A percentile compares a stretch with the other conserved stretches of the same genome.
These are phyloP conservation scores for Bassia scoparia DNA, from an alignment of 148 eudicot species.

Conservation along the genomic window DNA sequence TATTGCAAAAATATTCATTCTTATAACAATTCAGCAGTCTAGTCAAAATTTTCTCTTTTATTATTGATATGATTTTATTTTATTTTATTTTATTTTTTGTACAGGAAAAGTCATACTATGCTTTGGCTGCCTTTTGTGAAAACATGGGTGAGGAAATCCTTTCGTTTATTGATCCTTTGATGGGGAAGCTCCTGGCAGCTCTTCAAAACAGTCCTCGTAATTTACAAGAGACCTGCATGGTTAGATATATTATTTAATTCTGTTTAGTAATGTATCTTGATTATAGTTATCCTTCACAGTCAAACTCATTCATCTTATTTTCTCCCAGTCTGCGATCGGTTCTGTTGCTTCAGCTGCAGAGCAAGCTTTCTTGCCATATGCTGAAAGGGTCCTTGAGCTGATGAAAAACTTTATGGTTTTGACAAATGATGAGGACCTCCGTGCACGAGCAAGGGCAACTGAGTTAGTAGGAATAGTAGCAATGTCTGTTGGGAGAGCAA, in stretches of 20 bases:
- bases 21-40: background rate
- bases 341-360: constrained; percentile 97
- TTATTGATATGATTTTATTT: constrained; percentile 13
- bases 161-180: constrained; percentile 83
- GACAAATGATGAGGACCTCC: constrained; percentile 83
- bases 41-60: background rate
- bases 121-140: constrained; percentile 95
- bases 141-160: constrained; percentile 92
- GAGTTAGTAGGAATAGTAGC: constrained; percentile 96
- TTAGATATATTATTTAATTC: constrained; percentile 15
- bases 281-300: constrained; percentile 3
- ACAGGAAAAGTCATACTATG: constrained; percentile 97
- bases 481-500: constrained; percentile 82
- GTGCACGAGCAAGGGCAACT: constrained; percentile 90
- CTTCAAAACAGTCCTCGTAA: constrained; percentile 79
- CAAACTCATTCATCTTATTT: constrained; percentile 13
- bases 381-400: constrained; percentile 90
- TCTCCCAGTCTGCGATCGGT: constrained; percentile 81
- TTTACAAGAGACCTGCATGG: constrained; percentile 98
- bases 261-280: background rate
- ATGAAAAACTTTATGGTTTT: constrained; percentile 87
- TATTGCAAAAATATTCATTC: constrained; percentile 18
- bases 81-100: too few relatives aligned
- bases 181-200: constrained; percentile 74
- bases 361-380: constrained; percentile 86